Evolutionary conservation across 306 rosid species (phyloP), one percentile per base, ranked within the genome.

Genomic region (Coriaria nepalensis): DNA sequence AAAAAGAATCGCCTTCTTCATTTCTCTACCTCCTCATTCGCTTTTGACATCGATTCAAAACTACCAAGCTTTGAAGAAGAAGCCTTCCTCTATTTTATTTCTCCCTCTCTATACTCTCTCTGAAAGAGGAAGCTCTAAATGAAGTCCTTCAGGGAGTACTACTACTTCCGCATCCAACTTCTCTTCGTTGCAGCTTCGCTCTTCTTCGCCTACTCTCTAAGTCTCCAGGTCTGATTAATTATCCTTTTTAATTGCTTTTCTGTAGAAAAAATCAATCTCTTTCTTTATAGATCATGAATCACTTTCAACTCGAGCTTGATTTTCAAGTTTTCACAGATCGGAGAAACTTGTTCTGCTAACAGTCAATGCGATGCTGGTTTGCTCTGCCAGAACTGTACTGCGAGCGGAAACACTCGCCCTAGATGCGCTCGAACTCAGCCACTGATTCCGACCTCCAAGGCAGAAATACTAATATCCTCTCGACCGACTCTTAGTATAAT

Each of bases 331-430:
- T 57, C 36, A n/a, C 74, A 92, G 98, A 82, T 92, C 58, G 98
- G 98, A 73, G 98, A 92, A 78, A 92, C 83, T 10, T 92, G 98
- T 47, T 74, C 90, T 2, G 37, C 80, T 15, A 66, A 53, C 50
- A 45, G 49, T 13, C 67, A 77, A 37, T 92, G 98, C 61, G 94
- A 92, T 10, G 43, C 58, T 40, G 94, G 94, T 38, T 68, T 85
- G 20, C 66, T 47, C 47, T 92, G 98, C 64, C 72, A 71, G 5
- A 73, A 78, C 7, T 92, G 98, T 65, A 60, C 74, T 9, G 85
- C 78, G 0, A 92, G 79, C 62, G 98, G 94, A 35, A 92, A 92
- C 52, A 92, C 96, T 64, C 69, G 98, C 47, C 68, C 78, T 54
- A 77, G 98, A 79, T 92, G 98, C 44, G 49, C 74, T 33, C 92